These are phyloP conservation scores for Starmerella floris DNA, from an alignment of 805 yeast genomes.

Conservation along the genomic window DNA sequence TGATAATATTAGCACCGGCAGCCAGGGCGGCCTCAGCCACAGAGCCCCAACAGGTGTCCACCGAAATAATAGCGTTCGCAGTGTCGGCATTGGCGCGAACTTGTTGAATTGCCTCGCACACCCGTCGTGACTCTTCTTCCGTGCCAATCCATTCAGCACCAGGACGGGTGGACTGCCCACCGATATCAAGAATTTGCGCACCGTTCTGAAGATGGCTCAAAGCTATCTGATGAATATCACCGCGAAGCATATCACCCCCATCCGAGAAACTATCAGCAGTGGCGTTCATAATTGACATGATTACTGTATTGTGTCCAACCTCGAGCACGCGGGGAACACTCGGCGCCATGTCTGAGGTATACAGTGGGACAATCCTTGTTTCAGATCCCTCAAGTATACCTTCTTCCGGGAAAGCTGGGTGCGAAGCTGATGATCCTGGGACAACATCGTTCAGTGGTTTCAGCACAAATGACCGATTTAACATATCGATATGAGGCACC, in stretches of 20 bases:
- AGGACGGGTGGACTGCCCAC: constrained; percentile 92
- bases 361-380: constrained; percentile 4
- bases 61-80: constrained; percentile 43
- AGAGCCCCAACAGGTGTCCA: constrained; percentile 72
- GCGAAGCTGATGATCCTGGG: constrained; percentile 28
- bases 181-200: constrained; percentile 74
- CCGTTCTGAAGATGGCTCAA: constrained; percentile 37
- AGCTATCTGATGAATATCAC: constrained; percentile 26
- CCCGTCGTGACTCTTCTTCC: constrained; percentile 57
- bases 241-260: constrained; percentile 42
- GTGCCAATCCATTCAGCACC: constrained; percentile 49
- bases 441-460: constrained; percentile 77
- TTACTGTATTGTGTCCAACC: constrained; percentile 34
- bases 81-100: constrained; percentile 34
- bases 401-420: background rate
- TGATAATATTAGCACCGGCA: constrained; percentile 81
- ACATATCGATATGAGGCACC: constrained; percentile 78
- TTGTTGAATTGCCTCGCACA: constrained; percentile 53
- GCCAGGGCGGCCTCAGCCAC: constrained; percentile 59
- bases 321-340: background rate
- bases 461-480: constrained; percentile 80
- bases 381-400: constrained; percentile 2
- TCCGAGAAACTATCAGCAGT: constrained; percentile 96
- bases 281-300: constrained; percentile 80
- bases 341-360: background rate